Evolutionary conservation across 257 asterid species (phyloP).

Genomic region (Gentiana straminea): DNA sequence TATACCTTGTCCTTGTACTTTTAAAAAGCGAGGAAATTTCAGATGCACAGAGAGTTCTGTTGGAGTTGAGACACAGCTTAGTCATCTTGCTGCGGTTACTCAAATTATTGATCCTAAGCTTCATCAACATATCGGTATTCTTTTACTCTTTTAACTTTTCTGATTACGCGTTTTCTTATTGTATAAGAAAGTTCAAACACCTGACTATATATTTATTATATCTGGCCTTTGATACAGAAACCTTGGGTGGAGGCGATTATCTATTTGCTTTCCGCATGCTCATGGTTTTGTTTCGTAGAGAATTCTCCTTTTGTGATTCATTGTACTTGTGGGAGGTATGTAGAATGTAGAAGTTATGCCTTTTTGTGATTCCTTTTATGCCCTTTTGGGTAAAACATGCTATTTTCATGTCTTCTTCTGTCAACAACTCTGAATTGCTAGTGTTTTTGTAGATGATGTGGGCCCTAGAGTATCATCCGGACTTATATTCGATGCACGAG

Average conservation of each 20-base stretch:
- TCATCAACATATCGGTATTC: constrained; percentile 85
- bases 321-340: constrained; percentile 94
- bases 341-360: no score
- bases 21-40: constrained; percentile 85
- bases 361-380: no score
- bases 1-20: constrained; percentile 22
- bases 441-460: constrained; percentile 68
- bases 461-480: constrained; percentile 91
- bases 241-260: constrained; percentile 86
- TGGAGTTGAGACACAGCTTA: constrained; percentile 83
- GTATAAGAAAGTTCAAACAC: not conserved
- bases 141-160: constrained; percentile 2
- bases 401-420: constrained; percentile 2
- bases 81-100: constrained; percentile 72
- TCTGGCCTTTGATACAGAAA: constrained; percentile 40
- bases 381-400: no score
- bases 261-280: constrained; percentile 94
- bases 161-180: not conserved
- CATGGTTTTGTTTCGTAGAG: constrained; percentile 92
- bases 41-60: constrained; percentile 83
- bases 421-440: constrained; percentile 1
- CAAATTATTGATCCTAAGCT: constrained; percentile 93
- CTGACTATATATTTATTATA: not conserved
- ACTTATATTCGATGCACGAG: constrained; percentile 40
- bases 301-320: constrained; percentile 84